phyloP scores from a whole-genome alignment of 2,329 filamentous ascomycete species.

The Aspergillus niger region DNA sequence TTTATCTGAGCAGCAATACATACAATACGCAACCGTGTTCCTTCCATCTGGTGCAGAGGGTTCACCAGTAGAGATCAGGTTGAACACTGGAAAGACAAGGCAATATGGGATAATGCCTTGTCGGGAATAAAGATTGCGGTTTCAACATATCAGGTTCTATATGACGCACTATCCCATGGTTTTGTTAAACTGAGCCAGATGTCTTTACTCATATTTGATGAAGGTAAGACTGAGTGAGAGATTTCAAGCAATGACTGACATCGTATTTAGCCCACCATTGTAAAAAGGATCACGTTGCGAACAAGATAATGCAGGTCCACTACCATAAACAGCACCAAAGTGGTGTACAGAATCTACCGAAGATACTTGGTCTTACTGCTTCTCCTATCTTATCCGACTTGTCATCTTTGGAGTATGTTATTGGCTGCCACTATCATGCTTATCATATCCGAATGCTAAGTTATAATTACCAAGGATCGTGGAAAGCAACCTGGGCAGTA shows the following conservation, averaged over 20 bases:
- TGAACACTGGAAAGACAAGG: constrained; percentile 1
- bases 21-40: not conserved
- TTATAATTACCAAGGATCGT: not conserved
- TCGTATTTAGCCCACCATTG: constrained; percentile 10
- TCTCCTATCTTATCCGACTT: constrained; percentile 5
- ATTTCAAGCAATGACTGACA: not conserved
- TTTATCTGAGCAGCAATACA: constrained; percentile 5
- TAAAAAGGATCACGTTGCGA: constrained; percentile 1
- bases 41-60: not conserved
- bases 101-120: constrained; percentile 7
- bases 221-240: constrained; percentile 5
- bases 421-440: not conserved
- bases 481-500: constrained; percentile 1
- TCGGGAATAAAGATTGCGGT: not conserved
- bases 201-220: constrained; percentile 13
- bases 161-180: constrained; percentile 7
- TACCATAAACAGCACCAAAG: not conserved
- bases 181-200: constrained; percentile 4
- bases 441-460: not conserved
- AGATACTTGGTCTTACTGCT: constrained; percentile 10
- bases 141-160: constrained; percentile 10
- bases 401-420: constrained; percentile 5
- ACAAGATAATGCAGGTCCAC: constrained; percentile 10
- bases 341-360: not conserved
- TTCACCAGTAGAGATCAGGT: constrained; percentile 11